These are phyloP conservation scores for Parmelia sp. DNA, from an alignment of 495 filamentous ascomycete genomes.

Conservation along the genomic window DNA sequence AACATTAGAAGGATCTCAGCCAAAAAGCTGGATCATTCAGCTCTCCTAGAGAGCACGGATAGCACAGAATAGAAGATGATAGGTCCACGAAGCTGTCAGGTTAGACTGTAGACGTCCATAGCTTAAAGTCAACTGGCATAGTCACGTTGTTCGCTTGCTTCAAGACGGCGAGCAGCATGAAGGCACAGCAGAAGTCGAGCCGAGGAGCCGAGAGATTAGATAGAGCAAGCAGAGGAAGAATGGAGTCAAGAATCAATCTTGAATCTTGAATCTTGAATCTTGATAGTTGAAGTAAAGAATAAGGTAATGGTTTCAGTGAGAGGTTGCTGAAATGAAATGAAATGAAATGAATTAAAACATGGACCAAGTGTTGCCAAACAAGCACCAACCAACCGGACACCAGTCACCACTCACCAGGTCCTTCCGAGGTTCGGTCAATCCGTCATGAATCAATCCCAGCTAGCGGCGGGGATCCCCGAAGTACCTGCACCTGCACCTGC, in stretches of 20 bases:
- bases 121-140: not conserved
- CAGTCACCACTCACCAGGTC: too few species aligned
- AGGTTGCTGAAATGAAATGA: not conserved
- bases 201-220: not conserved
- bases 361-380: too few species aligned
- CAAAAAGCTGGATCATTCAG: not conserved
- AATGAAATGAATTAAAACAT: not conserved
- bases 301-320: not conserved
- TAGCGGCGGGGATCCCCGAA: not conserved
- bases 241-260: not conserved
- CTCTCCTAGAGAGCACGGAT: not conserved
- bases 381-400: too few species aligned
- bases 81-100: not conserved
- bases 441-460: too few species aligned
- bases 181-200: not conserved
- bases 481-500: too few species aligned
- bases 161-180: not conserved
- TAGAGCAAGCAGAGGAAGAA: not conserved
- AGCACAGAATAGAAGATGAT: not conserved
- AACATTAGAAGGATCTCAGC: conserved; percentile 5
- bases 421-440: too few species aligned
- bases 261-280: too few species aligned
- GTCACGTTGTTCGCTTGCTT: not conserved
- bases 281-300: not conserved
- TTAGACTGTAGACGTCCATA: not conserved